These are phyloP conservation scores for Murraya paniculata DNA, from an alignment of 345 rosid genomes.

Conservation along the genomic window DNA sequence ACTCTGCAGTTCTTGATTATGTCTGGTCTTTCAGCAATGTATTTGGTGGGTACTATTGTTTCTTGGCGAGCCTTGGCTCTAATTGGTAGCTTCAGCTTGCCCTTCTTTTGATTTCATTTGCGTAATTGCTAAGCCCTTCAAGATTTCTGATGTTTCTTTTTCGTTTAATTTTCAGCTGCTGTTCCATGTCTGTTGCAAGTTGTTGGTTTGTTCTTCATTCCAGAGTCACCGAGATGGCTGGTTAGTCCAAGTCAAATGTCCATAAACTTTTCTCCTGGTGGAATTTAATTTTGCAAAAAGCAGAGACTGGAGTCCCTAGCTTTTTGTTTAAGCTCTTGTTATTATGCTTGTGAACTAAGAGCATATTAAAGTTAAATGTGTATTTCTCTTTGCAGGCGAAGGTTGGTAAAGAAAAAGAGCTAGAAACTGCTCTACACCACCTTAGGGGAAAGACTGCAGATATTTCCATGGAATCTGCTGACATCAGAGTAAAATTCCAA, in stretches of 20 bases:
- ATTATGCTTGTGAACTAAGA: background rate
- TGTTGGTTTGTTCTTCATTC: constrained; percentile 26
- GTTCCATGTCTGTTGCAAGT: constrained; percentile 32
- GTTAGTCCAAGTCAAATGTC: constrained; percentile 22
- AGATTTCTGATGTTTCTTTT: background rate
- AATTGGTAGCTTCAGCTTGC: constrained; percentile 15
- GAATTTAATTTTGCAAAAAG: background rate
- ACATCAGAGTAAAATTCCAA: constrained; percentile 18
- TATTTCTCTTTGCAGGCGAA: constrained; percentile 34
- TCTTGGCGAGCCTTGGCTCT: constrained; percentile 24
- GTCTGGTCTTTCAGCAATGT: constrained; percentile 11
- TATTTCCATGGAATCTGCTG: constrained; percentile 42
- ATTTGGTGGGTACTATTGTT: constrained; percentile 21
- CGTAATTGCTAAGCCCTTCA: background rate
- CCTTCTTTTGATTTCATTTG: background rate
- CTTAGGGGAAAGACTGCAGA: constrained; percentile 49
- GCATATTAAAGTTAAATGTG: background rate
- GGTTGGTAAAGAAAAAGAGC: constrained; percentile 36
- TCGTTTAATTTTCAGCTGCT: constrained; percentile 23
- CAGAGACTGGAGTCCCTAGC: background rate
- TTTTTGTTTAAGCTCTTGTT: background rate
- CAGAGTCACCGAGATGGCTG: constrained; percentile 62
- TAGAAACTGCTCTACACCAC: constrained; percentile 36
- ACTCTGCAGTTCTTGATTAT: constrained; percentile 11
- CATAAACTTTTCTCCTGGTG: background rate